phyloP scores from a whole-genome alignment of 2,329 filamentous ascomycete genomes.

The Plenodomus biglobosus region DNA sequence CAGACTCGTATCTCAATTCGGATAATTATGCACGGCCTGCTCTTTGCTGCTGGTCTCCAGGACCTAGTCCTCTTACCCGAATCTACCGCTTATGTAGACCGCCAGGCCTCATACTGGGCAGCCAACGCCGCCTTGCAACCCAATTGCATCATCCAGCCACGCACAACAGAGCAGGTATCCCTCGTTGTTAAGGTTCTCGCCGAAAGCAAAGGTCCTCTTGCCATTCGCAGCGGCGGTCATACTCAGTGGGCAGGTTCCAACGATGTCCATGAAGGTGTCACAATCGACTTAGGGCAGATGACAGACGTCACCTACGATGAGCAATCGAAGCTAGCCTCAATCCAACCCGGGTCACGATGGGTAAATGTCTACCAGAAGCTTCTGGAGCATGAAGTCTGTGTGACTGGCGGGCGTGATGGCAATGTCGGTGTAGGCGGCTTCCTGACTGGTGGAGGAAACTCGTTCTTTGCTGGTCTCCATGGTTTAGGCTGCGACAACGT shows the following conservation, averaged over 20 bases:
- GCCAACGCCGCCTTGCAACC: no score
- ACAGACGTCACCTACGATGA: not conserved
- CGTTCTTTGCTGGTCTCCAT: no score
- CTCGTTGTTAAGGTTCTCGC: slow-evolving; percentile 12
- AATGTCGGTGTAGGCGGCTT: slow-evolving; percentile 35
- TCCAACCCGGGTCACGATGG: slow-evolving; percentile 20
- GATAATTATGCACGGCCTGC: no score
- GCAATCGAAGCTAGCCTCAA: slow-evolving; percentile 2
- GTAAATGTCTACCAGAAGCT: slow-evolving; percentile 15
- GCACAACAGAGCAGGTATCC: slow-evolving; percentile 14
- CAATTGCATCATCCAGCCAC: slow-evolving; percentile 22
- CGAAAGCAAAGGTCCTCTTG: not conserved
- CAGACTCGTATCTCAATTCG: no score
- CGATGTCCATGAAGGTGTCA: no score
- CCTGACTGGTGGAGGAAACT: slow-evolving; percentile 21
- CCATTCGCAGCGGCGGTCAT: no score
- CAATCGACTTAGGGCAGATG: no score
- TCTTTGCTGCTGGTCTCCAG: no score
- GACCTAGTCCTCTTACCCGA: no score
- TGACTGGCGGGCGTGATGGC: slow-evolving; percentile 28
- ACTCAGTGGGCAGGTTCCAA: no score
- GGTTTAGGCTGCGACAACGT: slow-evolving; percentile 19
- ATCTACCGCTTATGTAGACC: no score
- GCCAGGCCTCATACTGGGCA: no score
- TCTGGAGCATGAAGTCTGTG: slow-evolving; percentile 27